A percentile compares a stretch with the other conserved stretches of the same genome.
Conservation (phyloP, 257 asterid genomes). For the Solanum sejunctum region DNA sequence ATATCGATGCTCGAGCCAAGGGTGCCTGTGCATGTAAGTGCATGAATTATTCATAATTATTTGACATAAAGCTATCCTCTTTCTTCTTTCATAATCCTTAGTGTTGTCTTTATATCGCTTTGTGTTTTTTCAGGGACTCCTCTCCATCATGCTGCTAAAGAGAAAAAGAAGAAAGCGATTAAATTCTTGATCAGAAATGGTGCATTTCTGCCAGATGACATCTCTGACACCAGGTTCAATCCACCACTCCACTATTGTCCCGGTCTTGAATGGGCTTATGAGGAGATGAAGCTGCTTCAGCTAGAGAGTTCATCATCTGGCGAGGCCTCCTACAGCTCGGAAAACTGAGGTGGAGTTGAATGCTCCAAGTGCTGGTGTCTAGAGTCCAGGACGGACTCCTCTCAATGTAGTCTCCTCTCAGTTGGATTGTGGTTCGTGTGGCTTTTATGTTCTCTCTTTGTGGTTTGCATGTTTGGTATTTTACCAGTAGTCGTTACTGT, state of each 20-base stretch:
- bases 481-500: not conserved
- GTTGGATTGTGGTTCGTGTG: not conserved
- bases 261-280: constrained; percentile 98
- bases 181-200: constrained; percentile 74
- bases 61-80: not conserved
- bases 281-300: constrained; percentile 66
- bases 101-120: not conserved
- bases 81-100: not conserved
- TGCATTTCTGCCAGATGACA: constrained; percentile 84
- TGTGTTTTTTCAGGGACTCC: constrained; percentile 75
- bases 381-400: not conserved
- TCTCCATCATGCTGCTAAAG: constrained; percentile 94
- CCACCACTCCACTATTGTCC: constrained; percentile 96
- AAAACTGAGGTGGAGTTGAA: constrained; percentile 25
- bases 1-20: constrained; percentile 93
- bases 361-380: not conserved
- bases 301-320: constrained; percentile 52
- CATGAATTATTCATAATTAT: not conserved
- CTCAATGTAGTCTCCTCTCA: not conserved
- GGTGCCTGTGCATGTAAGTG: constrained; percentile 94
- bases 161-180: constrained; percentile 70
- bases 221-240: constrained; percentile 84
- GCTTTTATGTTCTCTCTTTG: not conserved
- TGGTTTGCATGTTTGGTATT: not conserved
- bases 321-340: constrained; percentile 72